Base-by-base conservation (phyloP, 2,329 filamentous ascomycete species). In the Curvularia sp. region DNA sequence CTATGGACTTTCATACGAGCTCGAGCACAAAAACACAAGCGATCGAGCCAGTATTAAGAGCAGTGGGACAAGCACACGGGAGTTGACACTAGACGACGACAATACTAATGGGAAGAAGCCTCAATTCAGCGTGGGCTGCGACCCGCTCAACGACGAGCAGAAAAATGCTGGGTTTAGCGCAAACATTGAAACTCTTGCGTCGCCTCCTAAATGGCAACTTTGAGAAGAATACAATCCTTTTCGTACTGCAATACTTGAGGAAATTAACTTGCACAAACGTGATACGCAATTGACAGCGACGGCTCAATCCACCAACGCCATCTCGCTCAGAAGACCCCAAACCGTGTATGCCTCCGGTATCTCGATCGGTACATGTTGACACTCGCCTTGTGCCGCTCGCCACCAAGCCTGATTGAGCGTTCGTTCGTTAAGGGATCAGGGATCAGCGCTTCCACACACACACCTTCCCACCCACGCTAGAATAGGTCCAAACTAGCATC, bases 1-100 rank as follows among this genome's bases (percentile, higher is more conserved):
- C 24, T 61, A 65, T 13, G 70, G 71, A 15, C 57, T 70, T 5
- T 60, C 65, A 13, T 73, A 73, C 41, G 71, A 74, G 43, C 60
- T 74, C 10, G 69, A 73, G 33, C 62, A 73, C 46, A 64, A 54
- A 7, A 63, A 63, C 42, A 57, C 48, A 1, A 52, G 63, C 0
- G 48, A 62, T 5, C 49, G 47, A 1, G 55, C 48, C 3, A 75
- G 72, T 35, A n/a, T 68, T 22, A 72, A 65, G 47, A 72, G 69
- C 49, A 69, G 63, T 30, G 65, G 63, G 10, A 68, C 63, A 4
- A 70, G 65, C 13, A 66, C 65, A 10, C 65, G 64, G 15, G 66
- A 65, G 24, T 20, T 73, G 48, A 69, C 65, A 15, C 55, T 61
- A 7, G 52, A 63, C 1, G 51, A 64, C 12, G 48, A 59, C 43